Evolutionary conservation across 192 early-diverging fungal genomes (phyloP), one percentile per base, ranked within the genome.

Genomic region (Dissophora globulifera): DNA sequence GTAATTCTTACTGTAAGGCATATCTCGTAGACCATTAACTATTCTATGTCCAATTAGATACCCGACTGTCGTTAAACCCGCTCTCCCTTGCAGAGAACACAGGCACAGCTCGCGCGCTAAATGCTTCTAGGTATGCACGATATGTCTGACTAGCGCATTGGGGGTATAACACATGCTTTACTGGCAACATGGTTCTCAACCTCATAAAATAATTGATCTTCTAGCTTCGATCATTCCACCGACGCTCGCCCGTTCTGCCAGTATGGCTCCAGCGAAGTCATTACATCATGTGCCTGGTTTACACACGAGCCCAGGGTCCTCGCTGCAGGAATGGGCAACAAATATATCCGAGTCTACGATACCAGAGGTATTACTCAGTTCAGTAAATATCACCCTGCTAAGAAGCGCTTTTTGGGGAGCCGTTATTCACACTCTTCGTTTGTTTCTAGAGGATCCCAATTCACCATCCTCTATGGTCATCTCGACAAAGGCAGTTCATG

Each of bases 291-390:
- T 50, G 80, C 82, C 2, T 94, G 93, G 93, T 82, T 90, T 27
- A 81, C 79, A 43, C 69, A 72, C 3, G 58, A 69, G n/a, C 75
- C 88, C 29, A 82, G 79, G 19, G 53, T 78, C 29, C 75, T 93
- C 12, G 85, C 90, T 8, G 89, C 92, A 16, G 93, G 92, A 19
- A 92, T 93, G 87, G 87, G 83, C 6, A 62, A 66, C 47, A 93
- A 89, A 59, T 90, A 82, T 60, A 84, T 94, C 32, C 80, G 88
- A 25, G 79, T 89, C 12, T 93, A 86, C 59, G 93, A 94, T 81
- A 78, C 88, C 25, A 58, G 91, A 83, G 63, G 84, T 84, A 80
- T 67, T 40, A 30, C 3, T 13, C 17, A 22, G 13, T 38, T 38
- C 13, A 38, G 13, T 9, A 38, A 38, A 38, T 38, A 38, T 9